phyloP scores from a whole-genome alignment of 2,329 filamentous ascomycete genomes.

The Trematosphaeria pertusa region DNA sequence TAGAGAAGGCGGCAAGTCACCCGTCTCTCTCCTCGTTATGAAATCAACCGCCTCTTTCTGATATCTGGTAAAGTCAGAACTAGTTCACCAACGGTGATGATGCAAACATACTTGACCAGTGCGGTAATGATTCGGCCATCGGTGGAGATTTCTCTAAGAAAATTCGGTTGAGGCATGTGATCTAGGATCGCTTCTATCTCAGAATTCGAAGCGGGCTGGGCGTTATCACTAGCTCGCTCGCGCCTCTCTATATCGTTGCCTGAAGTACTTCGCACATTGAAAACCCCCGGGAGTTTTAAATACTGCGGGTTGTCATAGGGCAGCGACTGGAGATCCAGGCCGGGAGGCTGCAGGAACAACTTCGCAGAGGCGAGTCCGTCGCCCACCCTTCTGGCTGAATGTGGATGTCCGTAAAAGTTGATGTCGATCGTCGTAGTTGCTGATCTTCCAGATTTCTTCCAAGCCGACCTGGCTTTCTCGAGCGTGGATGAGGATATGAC shows the following conservation, averaged over 20 bases:
- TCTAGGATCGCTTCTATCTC: conserved; percentile 10
- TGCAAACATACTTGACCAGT: neutral
- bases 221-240: neutral
- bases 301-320: conserved; percentile 17
- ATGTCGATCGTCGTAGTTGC: conserved; percentile 1
- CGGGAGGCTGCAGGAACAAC: conserved; percentile 10
- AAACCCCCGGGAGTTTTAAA: conserved; percentile 10
- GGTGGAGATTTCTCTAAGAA: conserved; percentile 4
- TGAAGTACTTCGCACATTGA: neutral
- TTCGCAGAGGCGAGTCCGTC: neutral
- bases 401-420: conserved; percentile 10
- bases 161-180: conserved; percentile 1
- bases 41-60: conserved; percentile 22
- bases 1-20: conserved; percentile 7
- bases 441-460: conserved; percentile 1
- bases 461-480: neutral
- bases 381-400: conserved; percentile 2
- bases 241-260: neutral
- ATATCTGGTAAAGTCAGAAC: conserved; percentile 7
- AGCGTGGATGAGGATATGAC: neutral
- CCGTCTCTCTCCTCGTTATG: conserved; percentile 15
- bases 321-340: neutral
- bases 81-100: neutral
- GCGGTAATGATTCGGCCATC: conserved; percentile 5
- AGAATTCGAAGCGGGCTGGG: neutral